Base-by-base conservation (phyloP, 345 rosid species). In the Alliaria petiolata region DNA sequence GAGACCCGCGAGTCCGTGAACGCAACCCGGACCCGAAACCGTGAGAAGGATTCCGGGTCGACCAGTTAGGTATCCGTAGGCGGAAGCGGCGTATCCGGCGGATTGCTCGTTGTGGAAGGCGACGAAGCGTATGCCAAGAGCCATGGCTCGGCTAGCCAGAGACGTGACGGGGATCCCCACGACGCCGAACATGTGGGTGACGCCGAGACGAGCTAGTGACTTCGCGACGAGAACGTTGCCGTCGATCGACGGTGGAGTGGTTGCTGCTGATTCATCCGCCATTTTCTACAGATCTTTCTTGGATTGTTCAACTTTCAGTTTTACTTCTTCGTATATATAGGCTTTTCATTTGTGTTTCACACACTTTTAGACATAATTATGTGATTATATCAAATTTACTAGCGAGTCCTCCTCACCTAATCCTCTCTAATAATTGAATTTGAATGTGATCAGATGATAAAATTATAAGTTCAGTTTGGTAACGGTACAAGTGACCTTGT, bases 21-120 rank as follows among this genome's bases (percentile, higher is more conserved):
- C 96, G 54, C 99, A 91, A 1, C 97, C 99, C 1, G 99, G 99
- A 5, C 95, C 99, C 7, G 99, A 91, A 34, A 95, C 99, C 0
- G 99, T 95, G 15, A 95, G 83, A 17, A 95, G 95, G 15, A 95
- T 65, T 0, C 96, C 97, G 11, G 96, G 93, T n/a, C 74, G 78
- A 43, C 95, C 96, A 0, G 95, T 89, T 65, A 95, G 95, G 78
- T 88, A 91, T 7, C 99, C 97, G 72, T 87, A 95, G 10, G 96
- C 96, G 5, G 97, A 91, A 71, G 99, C 97, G 43, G 97, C 97
- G 73, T 95, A 95, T 1, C 99, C 99, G 0, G 99, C 99, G 31
- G 99, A 89, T 76, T 91, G 99, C 79, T 95, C 99, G 82, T 95
- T 95, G 83, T 91, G 97, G 81, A 89, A 91, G 62, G 99, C 99